phyloP scores from a whole-genome alignment of 352 stramenopile genomes.

The Pythium oligandrum region DNA sequence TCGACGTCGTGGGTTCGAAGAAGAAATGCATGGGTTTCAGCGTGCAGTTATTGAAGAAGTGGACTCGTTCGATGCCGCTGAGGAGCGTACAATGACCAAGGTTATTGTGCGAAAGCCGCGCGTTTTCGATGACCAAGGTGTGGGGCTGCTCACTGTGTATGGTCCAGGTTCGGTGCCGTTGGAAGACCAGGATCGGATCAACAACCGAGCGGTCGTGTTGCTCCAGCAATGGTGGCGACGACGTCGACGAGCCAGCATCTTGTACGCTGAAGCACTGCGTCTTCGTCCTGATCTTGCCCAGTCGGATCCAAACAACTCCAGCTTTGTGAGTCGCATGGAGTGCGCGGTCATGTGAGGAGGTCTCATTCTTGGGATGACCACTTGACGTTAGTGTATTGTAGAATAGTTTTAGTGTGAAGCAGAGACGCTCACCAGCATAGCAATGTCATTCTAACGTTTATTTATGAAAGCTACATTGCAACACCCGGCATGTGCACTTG shows the following conservation, averaged over 20 bases:
- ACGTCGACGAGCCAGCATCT: slow-evolving; percentile 48
- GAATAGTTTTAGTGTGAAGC: not conserved
- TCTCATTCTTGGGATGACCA: not conserved
- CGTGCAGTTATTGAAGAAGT: slow-evolving; percentile 85
- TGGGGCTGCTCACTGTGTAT: slow-evolving; percentile 80
- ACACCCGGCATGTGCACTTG: not conserved
- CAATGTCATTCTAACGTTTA: not conserved
- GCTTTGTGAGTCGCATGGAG: slow-evolving; percentile 4
- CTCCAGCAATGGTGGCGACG: slow-evolving; percentile 84
- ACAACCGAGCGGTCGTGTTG: slow-evolving; percentile 72
- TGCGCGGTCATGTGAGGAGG: slow-evolving; percentile 22
- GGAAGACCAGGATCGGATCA: slow-evolving; percentile 86
- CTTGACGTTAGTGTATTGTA: slow-evolving; percentile 9
- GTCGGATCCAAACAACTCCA: not conserved
- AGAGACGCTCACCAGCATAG: not conserved
- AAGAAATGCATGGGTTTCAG: slow-evolving; percentile 83
- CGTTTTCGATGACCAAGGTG: slow-evolving; percentile 65
- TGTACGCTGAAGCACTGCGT: slow-evolving; percentile 57
- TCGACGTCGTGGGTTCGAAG: slow-evolving; percentile 73
- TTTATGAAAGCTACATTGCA: not conserved
- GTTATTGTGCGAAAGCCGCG: slow-evolving; percentile 80
- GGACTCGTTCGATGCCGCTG: slow-evolving; percentile 78
- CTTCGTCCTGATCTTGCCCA: slow-evolving; percentile 34
- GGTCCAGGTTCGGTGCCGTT: slow-evolving; percentile 81
- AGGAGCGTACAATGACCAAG: slow-evolving; percentile 87